Conservation (phyloP, 257 asterid genomes). For the Thymus quinquecostatus region DNA sequence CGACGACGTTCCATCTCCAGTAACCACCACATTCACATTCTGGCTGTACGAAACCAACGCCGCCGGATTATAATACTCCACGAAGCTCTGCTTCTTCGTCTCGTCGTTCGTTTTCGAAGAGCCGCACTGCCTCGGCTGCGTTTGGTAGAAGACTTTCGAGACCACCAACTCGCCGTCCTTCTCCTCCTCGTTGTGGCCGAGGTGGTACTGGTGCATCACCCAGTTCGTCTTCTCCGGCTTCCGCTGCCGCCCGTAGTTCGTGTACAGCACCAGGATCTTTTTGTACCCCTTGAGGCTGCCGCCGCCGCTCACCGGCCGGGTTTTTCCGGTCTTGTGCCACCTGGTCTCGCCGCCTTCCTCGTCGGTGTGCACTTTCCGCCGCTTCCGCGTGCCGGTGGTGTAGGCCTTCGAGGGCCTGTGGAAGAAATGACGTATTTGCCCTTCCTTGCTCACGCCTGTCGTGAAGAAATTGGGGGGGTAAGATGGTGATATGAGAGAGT, state of each 20-base stretch:
- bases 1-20: slow-evolving; percentile 57
- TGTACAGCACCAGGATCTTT: slow-evolving; percentile 83
- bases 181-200: slow-evolving; percentile 83
- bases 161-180: slow-evolving; percentile 86
- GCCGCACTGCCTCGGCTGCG: slow-evolving; percentile 87
- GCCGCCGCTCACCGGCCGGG: slow-evolving; percentile 54
- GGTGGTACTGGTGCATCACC: slow-evolving; percentile 96
- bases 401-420: slow-evolving; percentile 93
- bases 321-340: slow-evolving; percentile 96
- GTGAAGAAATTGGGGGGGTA: no score
- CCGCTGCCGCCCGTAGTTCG: slow-evolving; percentile 83
- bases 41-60: slow-evolving; percentile 31
- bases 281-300: slow-evolving; percentile 71
- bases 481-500: no score
- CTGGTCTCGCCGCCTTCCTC: slow-evolving; percentile 86
- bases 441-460: slow-evolving; percentile 81
- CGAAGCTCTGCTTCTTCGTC: slow-evolving; percentile 31
- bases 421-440: slow-evolving; percentile 93
- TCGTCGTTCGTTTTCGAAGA: slow-evolving; percentile 26
- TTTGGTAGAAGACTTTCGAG: slow-evolving; percentile 94
- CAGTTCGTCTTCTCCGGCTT: slow-evolving; percentile 92
- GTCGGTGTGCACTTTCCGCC: slow-evolving; percentile 80
- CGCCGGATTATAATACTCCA: slow-evolving; percentile 46
- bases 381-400: slow-evolving; percentile 89
- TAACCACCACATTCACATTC: slow-evolving; percentile 38